Percentiles rank a stretch among this genome's conserved stretches.
Conservation (phyloP, 345 rosid genomes). For the Arabis hirsuta region DNA sequence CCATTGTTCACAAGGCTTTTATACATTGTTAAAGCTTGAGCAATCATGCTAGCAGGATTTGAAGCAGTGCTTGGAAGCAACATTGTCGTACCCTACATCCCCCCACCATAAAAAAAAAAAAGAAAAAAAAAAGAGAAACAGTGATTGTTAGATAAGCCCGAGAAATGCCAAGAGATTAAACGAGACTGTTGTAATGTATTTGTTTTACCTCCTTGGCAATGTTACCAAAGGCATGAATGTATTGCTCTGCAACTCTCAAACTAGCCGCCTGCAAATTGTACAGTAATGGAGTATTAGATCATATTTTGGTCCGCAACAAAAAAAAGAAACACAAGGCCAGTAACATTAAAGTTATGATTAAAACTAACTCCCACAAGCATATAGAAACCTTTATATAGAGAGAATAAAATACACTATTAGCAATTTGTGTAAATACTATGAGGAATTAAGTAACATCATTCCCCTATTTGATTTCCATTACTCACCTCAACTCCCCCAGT, state of each 20-base stretch:
- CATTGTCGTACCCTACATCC: slow-evolving; percentile 78
- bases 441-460: background rate
- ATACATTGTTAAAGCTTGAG: slow-evolving; percentile 83
- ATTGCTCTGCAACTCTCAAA: slow-evolving; percentile 80
- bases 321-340: background rate
- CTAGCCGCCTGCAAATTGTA: slow-evolving; percentile 79
- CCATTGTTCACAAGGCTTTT: slow-evolving; percentile 59
- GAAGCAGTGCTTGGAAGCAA: slow-evolving; percentile 76
- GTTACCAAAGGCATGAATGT: slow-evolving; percentile 80
- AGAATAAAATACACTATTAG: background rate
- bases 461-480: background rate
- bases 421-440: slow-evolving; percentile 21
- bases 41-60: slow-evolving; percentile 76
- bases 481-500: slow-evolving; percentile 89
- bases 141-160: slow-evolving; percentile 4
- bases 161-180: background rate
- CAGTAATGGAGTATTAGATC: slow-evolving; percentile 16
- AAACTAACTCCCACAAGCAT: background rate
- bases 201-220: slow-evolving; percentile 87
- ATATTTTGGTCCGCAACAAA: background rate
- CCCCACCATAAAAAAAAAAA: background rate
- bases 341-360: slow-evolving; percentile 4
- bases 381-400: slow-evolving; percentile 3
- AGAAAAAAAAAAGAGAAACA: background rate
- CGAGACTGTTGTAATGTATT: background rate